These are phyloP conservation scores for Ophiostoma fasciatum DNA, from an alignment of 2,329 filamentous ascomycete genomes.

Conservation along the genomic window DNA sequence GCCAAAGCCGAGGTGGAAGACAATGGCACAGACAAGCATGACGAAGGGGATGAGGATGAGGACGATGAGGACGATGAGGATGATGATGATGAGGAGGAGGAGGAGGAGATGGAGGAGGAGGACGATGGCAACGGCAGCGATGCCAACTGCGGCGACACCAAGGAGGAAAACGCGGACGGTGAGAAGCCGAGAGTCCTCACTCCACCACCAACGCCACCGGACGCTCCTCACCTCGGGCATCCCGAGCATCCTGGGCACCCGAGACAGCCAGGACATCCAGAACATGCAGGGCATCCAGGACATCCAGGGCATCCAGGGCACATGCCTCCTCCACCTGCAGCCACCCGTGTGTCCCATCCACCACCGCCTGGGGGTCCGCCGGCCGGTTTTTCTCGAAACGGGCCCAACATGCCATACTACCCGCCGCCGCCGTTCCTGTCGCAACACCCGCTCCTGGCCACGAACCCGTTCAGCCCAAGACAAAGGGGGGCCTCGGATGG, in stretches of 20 bases:
- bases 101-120: neutral
- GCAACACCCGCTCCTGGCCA: neutral
- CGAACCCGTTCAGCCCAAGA: neutral
- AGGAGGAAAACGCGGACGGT: no score
- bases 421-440: neutral
- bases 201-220: constrained; percentile 1
- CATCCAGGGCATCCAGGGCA: no score
- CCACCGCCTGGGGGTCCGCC: no score
- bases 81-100: neutral
- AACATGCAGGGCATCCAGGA: no score
- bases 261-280: no score
- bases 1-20: neutral
- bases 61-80: neutral
- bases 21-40: neutral
- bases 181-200: constrained; percentile 4
- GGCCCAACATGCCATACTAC: constrained; percentile 1
- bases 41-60: neutral
- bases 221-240: neutral
- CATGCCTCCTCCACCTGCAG: neutral
- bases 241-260: no score
- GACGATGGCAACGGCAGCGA: neutral
- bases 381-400: no score
- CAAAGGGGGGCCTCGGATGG: neutral
- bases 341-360: neutral
- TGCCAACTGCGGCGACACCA: neutral